Evolutionary conservation across 2,329 filamentous ascomycete genomes (phyloP).

Genomic region (Dactylonectria macrodidyma): DNA sequence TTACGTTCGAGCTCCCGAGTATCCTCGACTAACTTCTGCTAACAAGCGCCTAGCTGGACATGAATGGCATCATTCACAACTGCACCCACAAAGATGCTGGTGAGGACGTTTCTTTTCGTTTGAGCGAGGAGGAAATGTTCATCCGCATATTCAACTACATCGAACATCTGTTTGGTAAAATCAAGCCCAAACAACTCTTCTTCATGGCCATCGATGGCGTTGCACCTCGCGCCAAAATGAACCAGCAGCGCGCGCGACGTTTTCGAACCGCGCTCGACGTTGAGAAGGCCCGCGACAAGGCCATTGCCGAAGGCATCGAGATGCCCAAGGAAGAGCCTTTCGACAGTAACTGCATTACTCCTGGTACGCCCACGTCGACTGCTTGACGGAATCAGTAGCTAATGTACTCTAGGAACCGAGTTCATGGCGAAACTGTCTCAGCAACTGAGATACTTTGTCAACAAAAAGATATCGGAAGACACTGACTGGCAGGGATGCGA

Average conservation of each 20-base stretch:
- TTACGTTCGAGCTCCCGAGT: slow-evolving; percentile 71
- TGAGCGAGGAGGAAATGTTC: slow-evolving; percentile 99
- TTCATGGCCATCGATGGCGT: slow-evolving; percentile 99
- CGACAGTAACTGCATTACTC: slow-evolving; percentile 99
- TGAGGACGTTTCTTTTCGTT: slow-evolving; percentile 90
- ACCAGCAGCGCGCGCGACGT: slow-evolving; percentile 95
- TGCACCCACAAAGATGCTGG: slow-evolving; percentile 95
- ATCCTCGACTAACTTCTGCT: slow-evolving; percentile 39
- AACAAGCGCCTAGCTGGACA: slow-evolving; percentile 75
- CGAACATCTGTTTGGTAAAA: slow-evolving; percentile 97
- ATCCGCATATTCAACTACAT: slow-evolving; percentile 99
- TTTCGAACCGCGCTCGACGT: slow-evolving; percentile 95
- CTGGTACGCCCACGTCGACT: slow-evolving; percentile 65
- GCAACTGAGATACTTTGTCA: slow-evolving; percentile 98
- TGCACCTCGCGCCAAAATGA: slow-evolving; percentile 98
- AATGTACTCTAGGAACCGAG: slow-evolving; percentile 72
- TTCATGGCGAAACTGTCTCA: slow-evolving; percentile 98
- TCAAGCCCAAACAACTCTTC: slow-evolving; percentile 98
- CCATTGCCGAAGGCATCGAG: slow-evolving; percentile 88
- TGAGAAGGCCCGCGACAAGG: slow-evolving; percentile 92
- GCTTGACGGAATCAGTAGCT: slow-evolving; percentile 22
- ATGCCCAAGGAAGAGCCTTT: slow-evolving; percentile 96
- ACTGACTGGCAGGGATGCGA: slow-evolving; percentile 98
- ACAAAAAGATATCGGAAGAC: slow-evolving; percentile 98
- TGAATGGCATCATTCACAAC: slow-evolving; percentile 99